Evolutionary conservation across 2,329 filamentous ascomycete genomes (phyloP), one percentile per base, ranked within the genome.

Genomic region (Sclerotinia trifoliorum): DNA sequence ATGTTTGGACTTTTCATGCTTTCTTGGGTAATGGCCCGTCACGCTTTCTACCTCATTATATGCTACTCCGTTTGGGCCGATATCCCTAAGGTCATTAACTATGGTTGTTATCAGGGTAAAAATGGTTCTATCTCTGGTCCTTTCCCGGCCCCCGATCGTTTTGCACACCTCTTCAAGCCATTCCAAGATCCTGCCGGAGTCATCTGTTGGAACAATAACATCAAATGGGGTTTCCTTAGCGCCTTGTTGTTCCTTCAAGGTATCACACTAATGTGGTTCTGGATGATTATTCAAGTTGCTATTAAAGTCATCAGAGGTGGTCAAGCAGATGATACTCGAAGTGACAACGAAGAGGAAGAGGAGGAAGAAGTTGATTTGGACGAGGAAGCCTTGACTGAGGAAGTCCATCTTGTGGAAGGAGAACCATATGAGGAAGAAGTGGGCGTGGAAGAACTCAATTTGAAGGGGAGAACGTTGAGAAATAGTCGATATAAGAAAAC

Each of bases 231-330:
- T 17, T 98, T 98, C 81, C 82, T 98, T 21, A 83, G 84, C 13
- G 84, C 92, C 51, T 86, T 99, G 3, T 82, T 96, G 17, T 85
- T 89, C 49, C 83, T 99, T 29, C 93, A 98, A 79, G 82, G 84
- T 29, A 85, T 99, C 65, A 93, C 91, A 44, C 81, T 96, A 48
- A 84, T 91, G 70, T 98, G 95, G 95, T 96, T 98, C 76, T 84
- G 83, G 71, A 91, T 97, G 88, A 97, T 98, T 73, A 80, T 94
- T 51, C 87, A 88, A 68, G 91, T 99, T 2, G 93, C 93, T 29
- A 84, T 90, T 71, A 89, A 90, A 70, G 93, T 98, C 7, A 77
- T 98, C 48, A 86, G 84, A 63, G 94, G 94, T 44, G 86, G 84
- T 49, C 83, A 87, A 44, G 93, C 94, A 6, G 93, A 97, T 71